Evolutionary conservation across 2,329 filamentous ascomycete species (phyloP).

Genomic region (Tolypocladium ophioglossoides): DNA sequence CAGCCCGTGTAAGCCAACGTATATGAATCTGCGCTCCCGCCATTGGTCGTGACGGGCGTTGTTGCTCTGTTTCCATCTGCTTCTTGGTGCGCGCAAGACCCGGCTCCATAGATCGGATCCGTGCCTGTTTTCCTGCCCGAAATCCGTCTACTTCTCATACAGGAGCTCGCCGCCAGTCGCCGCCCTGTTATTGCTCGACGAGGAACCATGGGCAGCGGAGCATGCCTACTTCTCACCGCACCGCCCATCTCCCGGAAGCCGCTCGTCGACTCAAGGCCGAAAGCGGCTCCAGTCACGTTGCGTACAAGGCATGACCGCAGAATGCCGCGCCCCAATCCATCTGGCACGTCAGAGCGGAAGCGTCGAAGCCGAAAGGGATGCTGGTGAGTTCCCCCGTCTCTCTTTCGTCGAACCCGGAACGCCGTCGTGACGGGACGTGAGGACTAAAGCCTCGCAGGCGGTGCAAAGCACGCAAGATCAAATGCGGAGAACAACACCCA

Average conservation of each 20-base stretch:
- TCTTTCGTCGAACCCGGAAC: too few relatives aligned
- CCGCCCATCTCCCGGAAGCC: neutral
- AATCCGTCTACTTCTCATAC: neutral
- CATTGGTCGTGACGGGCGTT: neutral
- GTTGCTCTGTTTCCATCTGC: neutral
- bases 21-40: neutral
- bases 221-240: neutral
- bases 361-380: conserved; percentile 34
- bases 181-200: neutral
- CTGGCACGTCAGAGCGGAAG: conserved; percentile 32
- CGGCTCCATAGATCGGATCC: neutral
- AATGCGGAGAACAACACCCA: conserved; percentile 73
- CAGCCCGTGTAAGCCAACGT: neutral
- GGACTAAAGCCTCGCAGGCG: conserved; percentile 39
- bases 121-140: neutral
- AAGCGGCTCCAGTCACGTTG: neutral
- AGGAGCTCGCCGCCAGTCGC: neutral
- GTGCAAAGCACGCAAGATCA: conserved; percentile 62
- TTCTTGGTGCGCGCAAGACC: neutral
- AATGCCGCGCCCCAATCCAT: conserved; percentile 33
- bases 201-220: neutral
- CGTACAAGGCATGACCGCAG: neutral
- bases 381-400: conserved; percentile 22
- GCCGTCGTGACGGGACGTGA: neutral
- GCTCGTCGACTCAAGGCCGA: neutral